These are phyloP conservation scores for Vaccinium macrocarpon DNA, from an alignment of 148 eudicot species.

Conservation along the genomic window DNA sequence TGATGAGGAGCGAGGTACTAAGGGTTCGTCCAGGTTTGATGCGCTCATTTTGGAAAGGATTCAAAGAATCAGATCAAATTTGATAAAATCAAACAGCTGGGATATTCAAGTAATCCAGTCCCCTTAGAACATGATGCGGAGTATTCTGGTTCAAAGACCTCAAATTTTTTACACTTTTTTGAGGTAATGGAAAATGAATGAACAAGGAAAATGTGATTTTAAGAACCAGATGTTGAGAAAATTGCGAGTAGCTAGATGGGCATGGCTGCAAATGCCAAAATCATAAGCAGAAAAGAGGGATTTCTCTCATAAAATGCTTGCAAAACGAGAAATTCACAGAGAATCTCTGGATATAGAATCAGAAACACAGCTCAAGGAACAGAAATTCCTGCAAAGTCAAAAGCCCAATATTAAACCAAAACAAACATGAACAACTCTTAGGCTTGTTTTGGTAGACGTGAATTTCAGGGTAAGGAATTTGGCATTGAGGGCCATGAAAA, in stretches of 20 bases:
- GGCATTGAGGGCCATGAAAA: neutral
- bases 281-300: neutral
- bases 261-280: neutral
- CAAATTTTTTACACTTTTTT: constrained; percentile 3
- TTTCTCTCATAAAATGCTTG: neutral
- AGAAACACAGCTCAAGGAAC: constrained; percentile 10
- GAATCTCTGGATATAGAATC: neutral
- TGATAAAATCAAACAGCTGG: neutral
- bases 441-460: neutral
- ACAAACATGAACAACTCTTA: neutral
- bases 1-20: constrained; percentile 27
- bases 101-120: neutral
- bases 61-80: neutral
- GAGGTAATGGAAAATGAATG: neutral
- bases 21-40: constrained; percentile 26
- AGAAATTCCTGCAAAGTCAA: constrained; percentile 18
- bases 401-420: neutral
- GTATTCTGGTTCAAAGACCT: neutral
- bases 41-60: constrained; percentile 30
- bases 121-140: neutral
- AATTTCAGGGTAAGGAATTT: neutral
- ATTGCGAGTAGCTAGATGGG: neutral
- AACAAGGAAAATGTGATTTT: neutral
- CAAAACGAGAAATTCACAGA: neutral
- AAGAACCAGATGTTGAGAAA: neutral